phyloP scores from a whole-genome alignment of 31 red algal genomes.

The Asparagopsis taxiformis region DNA sequence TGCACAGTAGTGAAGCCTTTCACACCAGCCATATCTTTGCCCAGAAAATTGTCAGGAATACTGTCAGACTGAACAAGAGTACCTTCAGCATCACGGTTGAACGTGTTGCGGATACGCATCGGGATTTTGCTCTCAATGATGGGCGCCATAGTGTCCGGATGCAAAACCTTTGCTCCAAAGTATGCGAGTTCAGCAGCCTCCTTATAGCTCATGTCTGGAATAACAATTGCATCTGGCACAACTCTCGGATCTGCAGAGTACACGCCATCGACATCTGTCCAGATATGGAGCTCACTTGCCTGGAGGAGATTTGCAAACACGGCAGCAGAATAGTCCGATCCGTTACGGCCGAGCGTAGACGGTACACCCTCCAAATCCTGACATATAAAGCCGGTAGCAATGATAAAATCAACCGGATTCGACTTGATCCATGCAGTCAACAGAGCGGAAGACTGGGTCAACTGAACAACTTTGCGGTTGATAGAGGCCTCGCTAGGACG shows the following conservation, averaged over 20 bases:
- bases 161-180: constrained; percentile 95
- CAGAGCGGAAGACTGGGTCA: constrained; percentile 15
- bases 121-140: constrained; percentile 75
- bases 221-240: constrained; percentile 87
- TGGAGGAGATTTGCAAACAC: constrained; percentile 77
- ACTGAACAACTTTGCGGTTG: constrained; percentile 62
- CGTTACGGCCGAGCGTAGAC: constrained; percentile 91
- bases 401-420: constrained; percentile 77
- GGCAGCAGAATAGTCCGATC: constrained; percentile 85
- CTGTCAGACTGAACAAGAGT: constrained; percentile 12
- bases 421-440: constrained; percentile 68
- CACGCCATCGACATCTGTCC: constrained; percentile 98
- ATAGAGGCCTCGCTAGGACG: constrained; percentile 41
- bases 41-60: neutral
- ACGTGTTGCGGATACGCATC: constrained; percentile 82
- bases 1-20: constrained; percentile 93
- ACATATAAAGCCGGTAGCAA: constrained; percentile 94
- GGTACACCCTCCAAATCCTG: constrained; percentile 72
- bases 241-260: constrained; percentile 93
- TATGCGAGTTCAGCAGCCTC: constrained; percentile 97
- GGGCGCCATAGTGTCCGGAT: constrained; percentile 95
- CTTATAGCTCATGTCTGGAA: constrained; percentile 88
- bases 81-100: constrained; percentile 44
- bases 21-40: constrained; percentile 65
- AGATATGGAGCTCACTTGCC: constrained; percentile 74